phyloP scores from a whole-genome alignment of 2,329 filamentous ascomycete genomes.

The Tympanopsis confertula region DNA sequence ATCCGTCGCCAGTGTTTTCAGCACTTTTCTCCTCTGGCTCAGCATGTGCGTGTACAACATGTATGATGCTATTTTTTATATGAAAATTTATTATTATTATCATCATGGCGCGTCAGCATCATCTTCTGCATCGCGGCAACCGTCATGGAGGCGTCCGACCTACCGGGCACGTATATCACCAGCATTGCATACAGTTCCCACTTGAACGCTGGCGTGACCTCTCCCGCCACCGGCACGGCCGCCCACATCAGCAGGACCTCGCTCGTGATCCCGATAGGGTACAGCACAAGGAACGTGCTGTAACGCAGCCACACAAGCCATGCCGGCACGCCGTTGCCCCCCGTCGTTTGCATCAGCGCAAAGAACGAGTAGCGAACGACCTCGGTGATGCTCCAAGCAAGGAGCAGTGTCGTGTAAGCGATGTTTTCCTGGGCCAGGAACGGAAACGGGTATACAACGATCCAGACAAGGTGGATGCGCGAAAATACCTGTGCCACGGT shows the following conservation, averaged over 20 bases:
- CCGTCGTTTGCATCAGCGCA: conserved; percentile 60
- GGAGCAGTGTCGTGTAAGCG: conserved; percentile 66
- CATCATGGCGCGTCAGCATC: conserved; percentile 1
- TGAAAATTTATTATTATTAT: conserved; percentile 8
- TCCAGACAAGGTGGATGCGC: conserved; percentile 82
- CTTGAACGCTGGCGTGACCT: conserved; percentile 35
- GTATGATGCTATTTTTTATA: conserved; percentile 49
- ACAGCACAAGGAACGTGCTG: conserved; percentile 86
- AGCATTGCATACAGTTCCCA: conserved; percentile 55
- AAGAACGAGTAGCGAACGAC: conserved; percentile 91
- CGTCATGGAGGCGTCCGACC: conserved; percentile 16
- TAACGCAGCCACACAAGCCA: conserved; percentile 73
- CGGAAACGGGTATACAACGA: conserved; percentile 65
- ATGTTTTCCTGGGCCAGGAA: conserved; percentile 44
- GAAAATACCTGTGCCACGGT: conserved; percentile 83
- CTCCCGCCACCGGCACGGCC: conserved; percentile 45
- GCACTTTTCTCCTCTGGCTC: conserved; percentile 70
- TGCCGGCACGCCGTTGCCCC: conserved; percentile 45
- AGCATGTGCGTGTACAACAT: conserved; percentile 93
- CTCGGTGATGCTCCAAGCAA: conserved; percentile 84
- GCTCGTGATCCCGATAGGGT: conserved; percentile 80
- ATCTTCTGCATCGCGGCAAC: neutral
- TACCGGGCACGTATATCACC: conserved; percentile 70
- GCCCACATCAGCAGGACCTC: conserved; percentile 73
- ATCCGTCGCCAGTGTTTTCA: conserved; percentile 46